Percentiles rank a stretch among this genome's conserved stretches.
These are phyloP conservation scores for Peronospora farinosa DNA, from an alignment of 352 stramenopile genomes.

Conservation along the genomic window DNA sequence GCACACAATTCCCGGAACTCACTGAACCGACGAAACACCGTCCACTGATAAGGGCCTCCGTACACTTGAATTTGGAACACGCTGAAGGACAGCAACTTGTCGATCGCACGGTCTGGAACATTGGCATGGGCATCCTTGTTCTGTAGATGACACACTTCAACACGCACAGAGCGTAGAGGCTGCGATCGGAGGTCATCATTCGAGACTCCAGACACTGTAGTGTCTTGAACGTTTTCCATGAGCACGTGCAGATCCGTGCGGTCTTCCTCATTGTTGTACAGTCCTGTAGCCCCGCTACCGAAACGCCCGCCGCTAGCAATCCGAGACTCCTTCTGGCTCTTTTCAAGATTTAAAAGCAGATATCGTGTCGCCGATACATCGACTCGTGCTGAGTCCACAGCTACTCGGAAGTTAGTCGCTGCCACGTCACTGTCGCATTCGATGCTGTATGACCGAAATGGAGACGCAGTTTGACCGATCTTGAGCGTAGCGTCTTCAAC, in stretches of 20 bases:
- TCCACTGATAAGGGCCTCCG: constrained; percentile 81
- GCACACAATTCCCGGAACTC: constrained; percentile 65
- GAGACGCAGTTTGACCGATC: constrained; percentile 44
- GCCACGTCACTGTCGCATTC: constrained; percentile 57
- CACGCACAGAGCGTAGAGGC: constrained; percentile 67
- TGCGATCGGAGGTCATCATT: constrained; percentile 65
- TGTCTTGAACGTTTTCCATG: constrained; percentile 80
- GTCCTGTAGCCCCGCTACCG: constrained; percentile 3
- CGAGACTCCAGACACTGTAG: constrained; percentile 64
- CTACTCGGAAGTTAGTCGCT: constrained; percentile 70
- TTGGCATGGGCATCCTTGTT: constrained; percentile 84
- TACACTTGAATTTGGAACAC: constrained; percentile 83
- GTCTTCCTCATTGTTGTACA: constrained; percentile 51
- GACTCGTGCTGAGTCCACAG: constrained; percentile 66
- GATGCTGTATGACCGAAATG: constrained; percentile 56
- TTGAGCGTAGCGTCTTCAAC: constrained; percentile 34
- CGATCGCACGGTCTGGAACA: constrained; percentile 59
- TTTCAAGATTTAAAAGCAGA: constrained; percentile 75
- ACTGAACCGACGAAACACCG: constrained; percentile 78
- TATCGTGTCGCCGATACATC: constrained; percentile 73
- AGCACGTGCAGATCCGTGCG: constrained; percentile 65
- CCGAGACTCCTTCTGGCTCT: constrained; percentile 64
- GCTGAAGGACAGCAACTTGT: constrained; percentile 73
- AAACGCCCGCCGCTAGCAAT: constrained; percentile 22
- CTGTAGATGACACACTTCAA: constrained; percentile 80